phyloP scores from a whole-genome alignment of 805 yeast species.

The Lipomyces lipofer region DNA sequence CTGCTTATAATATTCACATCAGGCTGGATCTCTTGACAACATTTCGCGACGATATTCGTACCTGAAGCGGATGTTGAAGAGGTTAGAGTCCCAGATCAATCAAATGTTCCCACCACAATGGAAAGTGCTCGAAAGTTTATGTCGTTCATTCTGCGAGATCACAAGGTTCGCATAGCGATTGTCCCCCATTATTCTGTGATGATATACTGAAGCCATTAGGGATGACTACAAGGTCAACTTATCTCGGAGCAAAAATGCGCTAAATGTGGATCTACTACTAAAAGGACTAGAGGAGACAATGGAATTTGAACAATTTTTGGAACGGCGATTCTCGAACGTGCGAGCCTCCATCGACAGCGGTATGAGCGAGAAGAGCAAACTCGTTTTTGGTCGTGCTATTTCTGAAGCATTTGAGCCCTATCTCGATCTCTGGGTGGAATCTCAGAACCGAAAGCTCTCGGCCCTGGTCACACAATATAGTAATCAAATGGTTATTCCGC shows the following conservation, averaged over 20 bases:
- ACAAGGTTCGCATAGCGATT: slow-evolving; percentile 55
- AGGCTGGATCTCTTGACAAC: slow-evolving; percentile 90
- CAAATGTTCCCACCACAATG: slow-evolving; percentile 67
- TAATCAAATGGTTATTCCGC: slow-evolving; percentile 56
- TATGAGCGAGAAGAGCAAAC: slow-evolving; percentile 33
- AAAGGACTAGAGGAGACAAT: slow-evolving; percentile 71
- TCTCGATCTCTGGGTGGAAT: slow-evolving; percentile 78
- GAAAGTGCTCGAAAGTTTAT: slow-evolving; percentile 65
- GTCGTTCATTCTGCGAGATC: slow-evolving; percentile 61
- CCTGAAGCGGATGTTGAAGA: slow-evolving; percentile 67
- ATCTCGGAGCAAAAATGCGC: slow-evolving; percentile 36
- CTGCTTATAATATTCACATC: too few species aligned
- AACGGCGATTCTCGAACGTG: slow-evolving; percentile 51
- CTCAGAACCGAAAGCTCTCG: slow-evolving; percentile 69
- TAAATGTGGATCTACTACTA: slow-evolving; percentile 65
- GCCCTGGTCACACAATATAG: slow-evolving; percentile 65
- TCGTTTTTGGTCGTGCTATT: slow-evolving; percentile 45
- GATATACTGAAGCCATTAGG: slow-evolving; percentile 30
- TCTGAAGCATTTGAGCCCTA: slow-evolving; percentile 83
- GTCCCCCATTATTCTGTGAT: too few species aligned
- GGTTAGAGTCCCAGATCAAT: slow-evolving; percentile 54
- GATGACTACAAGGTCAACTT: slow-evolving; percentile 63
- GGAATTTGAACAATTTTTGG: slow-evolving; percentile 78
- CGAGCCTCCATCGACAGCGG: slow-evolving; percentile 20
- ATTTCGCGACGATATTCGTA: slow-evolving; percentile 77